These are phyloP conservation scores for Didymella pinodella DNA, from an alignment of 2,329 filamentous ascomycete species.

Conservation along the genomic window DNA sequence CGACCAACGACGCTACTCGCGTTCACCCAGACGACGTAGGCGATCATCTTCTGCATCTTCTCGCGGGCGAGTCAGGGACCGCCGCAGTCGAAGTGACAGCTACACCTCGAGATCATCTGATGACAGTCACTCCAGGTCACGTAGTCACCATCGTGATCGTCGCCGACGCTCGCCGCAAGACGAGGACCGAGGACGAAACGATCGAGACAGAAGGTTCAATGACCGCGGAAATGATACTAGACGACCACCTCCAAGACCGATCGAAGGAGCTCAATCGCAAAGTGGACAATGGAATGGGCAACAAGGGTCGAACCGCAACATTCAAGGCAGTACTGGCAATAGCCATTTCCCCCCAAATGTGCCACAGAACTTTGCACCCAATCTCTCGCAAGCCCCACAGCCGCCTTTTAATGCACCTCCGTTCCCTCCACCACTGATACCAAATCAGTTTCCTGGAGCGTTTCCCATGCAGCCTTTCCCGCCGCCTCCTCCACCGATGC, in stretches of 20 bases:
- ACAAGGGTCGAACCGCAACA: constrained; percentile 15
- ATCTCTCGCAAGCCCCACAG: constrained; percentile 24
- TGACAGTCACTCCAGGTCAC: constrained; percentile 29
- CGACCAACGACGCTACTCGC: constrained; percentile 20
- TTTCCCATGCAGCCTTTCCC: constrained; percentile 30
- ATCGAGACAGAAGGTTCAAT: constrained; percentile 22
- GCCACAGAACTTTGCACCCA: constrained; percentile 17
- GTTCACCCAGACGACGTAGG: constrained; percentile 24
- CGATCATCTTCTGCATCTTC: constrained; percentile 29
- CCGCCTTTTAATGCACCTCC: constrained; percentile 30
- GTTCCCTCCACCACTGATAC: constrained; percentile 26
- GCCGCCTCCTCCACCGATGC: constrained; percentile 33
- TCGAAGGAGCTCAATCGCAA: constrained; percentile 19
- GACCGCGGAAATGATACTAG: constrained; percentile 18
- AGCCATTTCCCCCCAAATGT: constrained; percentile 19
- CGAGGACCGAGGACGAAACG: constrained; percentile 13
- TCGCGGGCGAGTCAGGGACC: constrained; percentile 21
- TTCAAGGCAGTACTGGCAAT: constrained; percentile 10
- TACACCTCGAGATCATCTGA: constrained; percentile 29
- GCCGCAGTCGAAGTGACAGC: constrained; percentile 26
- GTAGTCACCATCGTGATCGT: constrained; percentile 23
- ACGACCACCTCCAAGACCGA: constrained; percentile 20
- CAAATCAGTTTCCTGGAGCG: constrained; percentile 31
- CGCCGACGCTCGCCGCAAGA: constrained; percentile 24
- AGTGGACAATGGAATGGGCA: constrained; percentile 23